phyloP scores from a whole-genome alignment of 345 rosid genomes.

The Sisymbrium altissimum region DNA sequence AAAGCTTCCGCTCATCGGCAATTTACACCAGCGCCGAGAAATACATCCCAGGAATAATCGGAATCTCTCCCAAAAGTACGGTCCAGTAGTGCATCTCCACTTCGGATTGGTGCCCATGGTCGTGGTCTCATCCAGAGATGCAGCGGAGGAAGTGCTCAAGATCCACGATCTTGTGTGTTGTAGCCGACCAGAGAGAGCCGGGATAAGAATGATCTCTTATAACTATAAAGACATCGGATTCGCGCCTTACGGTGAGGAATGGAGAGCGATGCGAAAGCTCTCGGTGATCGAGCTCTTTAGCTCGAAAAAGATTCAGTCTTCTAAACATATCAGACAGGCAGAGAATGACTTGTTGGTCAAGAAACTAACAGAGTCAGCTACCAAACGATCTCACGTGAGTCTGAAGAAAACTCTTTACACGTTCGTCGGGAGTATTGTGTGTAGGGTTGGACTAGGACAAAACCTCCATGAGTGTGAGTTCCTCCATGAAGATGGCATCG shows the following conservation, averaged over 20 bases:
- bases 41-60: background rate
- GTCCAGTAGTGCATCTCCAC: background rate
- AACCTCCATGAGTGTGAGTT: constrained; percentile 13
- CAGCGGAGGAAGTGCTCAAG: background rate
- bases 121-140: background rate
- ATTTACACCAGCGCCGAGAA: background rate
- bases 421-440: background rate
- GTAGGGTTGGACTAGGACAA: background rate
- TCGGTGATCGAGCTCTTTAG: background rate
- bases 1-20: background rate
- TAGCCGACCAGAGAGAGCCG: background rate
- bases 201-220: background rate
- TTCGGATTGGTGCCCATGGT: background rate
- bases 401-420: background rate
- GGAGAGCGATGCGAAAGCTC: background rate
- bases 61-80: background rate
- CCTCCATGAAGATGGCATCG: background rate
- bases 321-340: background rate
- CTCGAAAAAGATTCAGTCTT: background rate
- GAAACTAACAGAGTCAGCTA: background rate
- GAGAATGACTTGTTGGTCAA: background rate
- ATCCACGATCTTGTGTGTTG: background rate
- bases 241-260: background rate
- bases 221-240: background rate
- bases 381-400: background rate